Evolutionary conservation across 2,329 filamentous ascomycete genomes (phyloP).

Genomic region (Helotiales sp.): DNA sequence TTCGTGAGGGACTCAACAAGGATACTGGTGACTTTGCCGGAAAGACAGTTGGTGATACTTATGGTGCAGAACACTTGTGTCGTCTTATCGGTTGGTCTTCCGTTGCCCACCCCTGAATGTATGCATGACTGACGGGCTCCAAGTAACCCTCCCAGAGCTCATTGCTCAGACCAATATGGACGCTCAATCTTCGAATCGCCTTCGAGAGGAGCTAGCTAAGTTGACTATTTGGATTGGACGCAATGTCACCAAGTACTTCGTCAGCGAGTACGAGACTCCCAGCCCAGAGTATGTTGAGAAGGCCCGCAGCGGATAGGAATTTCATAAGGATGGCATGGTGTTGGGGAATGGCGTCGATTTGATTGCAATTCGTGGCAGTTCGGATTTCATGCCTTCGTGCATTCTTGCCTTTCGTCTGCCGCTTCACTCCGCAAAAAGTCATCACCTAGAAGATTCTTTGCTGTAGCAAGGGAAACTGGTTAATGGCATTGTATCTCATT

Average conservation of each 20-base stretch:
- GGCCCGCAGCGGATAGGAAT: slow-evolving; percentile 46
- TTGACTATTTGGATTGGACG: slow-evolving; percentile 85
- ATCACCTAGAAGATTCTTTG: background rate
- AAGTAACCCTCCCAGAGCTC: slow-evolving; percentile 89
- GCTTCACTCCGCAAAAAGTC: background rate
- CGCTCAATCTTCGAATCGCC: slow-evolving; percentile 81
- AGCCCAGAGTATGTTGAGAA: slow-evolving; percentile 74
- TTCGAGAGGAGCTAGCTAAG: slow-evolving; percentile 87
- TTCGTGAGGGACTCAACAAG: slow-evolving; percentile 72
- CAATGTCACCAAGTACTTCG: slow-evolving; percentile 74
- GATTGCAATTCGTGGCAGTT: slow-evolving; percentile 11
- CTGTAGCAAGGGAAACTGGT: background rate
- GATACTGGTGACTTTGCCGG: slow-evolving; percentile 67
- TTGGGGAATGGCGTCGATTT: slow-evolving; percentile 37
- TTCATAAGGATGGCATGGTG: slow-evolving; percentile 17
- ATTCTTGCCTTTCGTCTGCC: background rate
- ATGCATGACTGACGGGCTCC: slow-evolving; percentile 16
- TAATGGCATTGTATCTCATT: background rate
- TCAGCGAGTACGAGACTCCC: slow-evolving; percentile 74
- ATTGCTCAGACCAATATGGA: slow-evolving; percentile 99
- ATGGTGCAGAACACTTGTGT: slow-evolving; percentile 90
- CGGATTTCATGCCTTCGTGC: background rate
- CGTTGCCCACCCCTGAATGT: background rate
- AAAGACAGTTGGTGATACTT: slow-evolving; percentile 79
- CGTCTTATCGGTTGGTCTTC: slow-evolving; percentile 79